Conservation (phyloP, 1,284 basidiomycete species). For the Ustilago trichophora region DNA sequence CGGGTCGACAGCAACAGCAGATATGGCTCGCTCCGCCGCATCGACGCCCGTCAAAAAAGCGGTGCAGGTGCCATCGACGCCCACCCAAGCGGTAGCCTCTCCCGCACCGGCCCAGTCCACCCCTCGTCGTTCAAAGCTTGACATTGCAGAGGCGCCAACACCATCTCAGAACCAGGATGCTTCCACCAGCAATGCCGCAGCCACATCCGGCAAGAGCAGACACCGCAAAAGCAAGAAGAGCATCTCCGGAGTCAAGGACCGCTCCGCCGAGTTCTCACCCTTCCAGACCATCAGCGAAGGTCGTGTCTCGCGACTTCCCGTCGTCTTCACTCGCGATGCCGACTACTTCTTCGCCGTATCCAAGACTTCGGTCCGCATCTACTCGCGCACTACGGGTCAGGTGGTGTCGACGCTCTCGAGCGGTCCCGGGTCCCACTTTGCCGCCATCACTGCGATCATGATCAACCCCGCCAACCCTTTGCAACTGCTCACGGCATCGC, state of each 20-base stretch:
- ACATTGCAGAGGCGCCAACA: conserved; percentile 1
- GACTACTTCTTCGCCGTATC: conserved; percentile 61
- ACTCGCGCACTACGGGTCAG: conserved; percentile 57
- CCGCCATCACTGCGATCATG: conserved; percentile 73
- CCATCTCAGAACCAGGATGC: background rate
- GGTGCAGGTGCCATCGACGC: conserved; percentile 5
- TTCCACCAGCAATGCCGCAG: conserved; percentile 18
- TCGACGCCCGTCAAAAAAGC: conserved; percentile 28
- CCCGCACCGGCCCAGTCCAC: conserved; percentile 4
- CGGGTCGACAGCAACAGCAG: background rate
- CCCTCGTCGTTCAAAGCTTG: conserved; percentile 1
- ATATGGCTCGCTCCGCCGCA: conserved; percentile 23
- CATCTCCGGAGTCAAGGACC: conserved; percentile 13
- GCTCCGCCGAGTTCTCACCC: conserved; percentile 24
- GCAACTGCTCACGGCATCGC: conserved; percentile 85
- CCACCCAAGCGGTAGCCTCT: conserved; percentile 6
- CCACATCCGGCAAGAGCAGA: conserved; percentile 6
- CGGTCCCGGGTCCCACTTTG: conserved; percentile 45
- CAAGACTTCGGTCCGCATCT: conserved; percentile 55
- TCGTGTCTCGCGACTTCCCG: conserved; percentile 33
- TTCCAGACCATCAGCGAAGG: conserved; percentile 45
- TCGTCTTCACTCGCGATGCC: conserved; percentile 48
- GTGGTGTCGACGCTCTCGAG: conserved; percentile 62
- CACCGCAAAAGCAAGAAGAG: conserved; percentile 29
- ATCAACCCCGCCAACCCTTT: conserved; percentile 87